These are phyloP conservation scores for Skeletonema marinoi DNA, from an alignment of 108 stramenopile genomes.

Conservation along the genomic window DNA sequence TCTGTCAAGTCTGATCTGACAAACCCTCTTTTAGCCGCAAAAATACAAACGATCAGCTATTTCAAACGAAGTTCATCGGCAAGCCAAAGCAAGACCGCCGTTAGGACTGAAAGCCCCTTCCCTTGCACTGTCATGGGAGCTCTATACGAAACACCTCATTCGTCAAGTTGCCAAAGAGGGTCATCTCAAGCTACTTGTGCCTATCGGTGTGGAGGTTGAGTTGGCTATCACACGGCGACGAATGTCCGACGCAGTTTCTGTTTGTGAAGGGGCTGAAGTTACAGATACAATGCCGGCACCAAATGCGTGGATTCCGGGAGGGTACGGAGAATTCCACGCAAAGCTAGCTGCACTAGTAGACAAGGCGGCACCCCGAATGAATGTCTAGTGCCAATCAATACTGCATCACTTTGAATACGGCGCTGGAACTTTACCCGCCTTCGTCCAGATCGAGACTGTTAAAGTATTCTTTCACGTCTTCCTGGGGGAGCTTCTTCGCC, in stretches of 20 bases:
- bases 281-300: constrained; percentile 45
- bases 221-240: constrained; percentile 25
- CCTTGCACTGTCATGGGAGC: constrained; percentile 34
- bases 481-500: constrained; percentile 70
- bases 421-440: constrained; percentile 49
- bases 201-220: constrained; percentile 51
- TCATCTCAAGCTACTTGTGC: constrained; percentile 28
- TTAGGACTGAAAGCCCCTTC: constrained; percentile 38
- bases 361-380: constrained; percentile 20
- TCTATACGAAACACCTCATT: constrained; percentile 51
- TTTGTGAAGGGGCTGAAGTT: constrained; percentile 18
- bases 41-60: constrained; percentile 23
- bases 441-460: constrained; percentile 70
- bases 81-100: constrained; percentile 37
- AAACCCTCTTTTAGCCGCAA: not conserved
- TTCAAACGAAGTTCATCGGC: constrained; percentile 36
- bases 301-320: constrained; percentile 53
- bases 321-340: constrained; percentile 37
- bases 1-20: no score
- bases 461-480: constrained; percentile 59
- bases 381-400: not conserved
- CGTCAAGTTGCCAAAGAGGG: constrained; percentile 45
- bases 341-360: constrained; percentile 36
- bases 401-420: not conserved
- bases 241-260: constrained; percentile 35